Conservation (phyloP, 2,329 filamentous ascomycete species). For the Phoma sp. region DNA sequence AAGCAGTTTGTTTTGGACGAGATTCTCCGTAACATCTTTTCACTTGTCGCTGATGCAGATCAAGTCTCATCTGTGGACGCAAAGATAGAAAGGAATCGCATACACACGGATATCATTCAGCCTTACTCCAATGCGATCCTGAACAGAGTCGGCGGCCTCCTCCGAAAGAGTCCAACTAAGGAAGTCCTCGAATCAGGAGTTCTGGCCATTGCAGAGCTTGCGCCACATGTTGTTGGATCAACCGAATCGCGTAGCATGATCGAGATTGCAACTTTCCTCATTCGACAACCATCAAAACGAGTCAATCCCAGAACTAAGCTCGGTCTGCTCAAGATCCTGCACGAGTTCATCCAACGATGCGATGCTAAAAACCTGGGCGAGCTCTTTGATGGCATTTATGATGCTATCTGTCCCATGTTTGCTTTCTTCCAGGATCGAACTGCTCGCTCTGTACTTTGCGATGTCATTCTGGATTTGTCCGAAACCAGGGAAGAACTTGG, state of each 20-base stretch:
- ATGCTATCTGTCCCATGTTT: conserved; percentile 81
- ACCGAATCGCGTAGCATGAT: conserved; percentile 77
- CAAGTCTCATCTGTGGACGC: conserved; percentile 51
- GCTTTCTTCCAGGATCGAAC: conserved; percentile 86
- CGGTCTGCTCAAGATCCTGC: conserved; percentile 78
- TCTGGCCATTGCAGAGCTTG: conserved; percentile 75
- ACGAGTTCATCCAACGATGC: conserved; percentile 77
- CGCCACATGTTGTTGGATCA: conserved; percentile 55
- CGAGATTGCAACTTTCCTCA: conserved; percentile 78
- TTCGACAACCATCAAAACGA: conserved; percentile 82
- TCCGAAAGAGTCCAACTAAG: conserved; percentile 69
- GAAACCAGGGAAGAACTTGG: conserved; percentile 66
- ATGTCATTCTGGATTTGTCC: conserved; percentile 76
- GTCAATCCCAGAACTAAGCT: conserved; percentile 86
- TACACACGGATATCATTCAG: conserved; percentile 59
- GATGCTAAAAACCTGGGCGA: conserved; percentile 63
- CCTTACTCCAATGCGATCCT: conserved; percentile 74
- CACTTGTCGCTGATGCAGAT: conserved; percentile 24
- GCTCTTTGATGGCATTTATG: conserved; percentile 72
- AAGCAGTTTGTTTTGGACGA: conserved; percentile 79
- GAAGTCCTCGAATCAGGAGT: conserved; percentile 82
- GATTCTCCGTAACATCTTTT: conserved; percentile 66
- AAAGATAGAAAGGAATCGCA: conserved; percentile 60
- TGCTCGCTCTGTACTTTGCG: conserved; percentile 76
- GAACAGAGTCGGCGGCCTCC: conserved; percentile 56